Conservation (phyloP, 345 rosid species). For the Cardamine occulta region DNA sequence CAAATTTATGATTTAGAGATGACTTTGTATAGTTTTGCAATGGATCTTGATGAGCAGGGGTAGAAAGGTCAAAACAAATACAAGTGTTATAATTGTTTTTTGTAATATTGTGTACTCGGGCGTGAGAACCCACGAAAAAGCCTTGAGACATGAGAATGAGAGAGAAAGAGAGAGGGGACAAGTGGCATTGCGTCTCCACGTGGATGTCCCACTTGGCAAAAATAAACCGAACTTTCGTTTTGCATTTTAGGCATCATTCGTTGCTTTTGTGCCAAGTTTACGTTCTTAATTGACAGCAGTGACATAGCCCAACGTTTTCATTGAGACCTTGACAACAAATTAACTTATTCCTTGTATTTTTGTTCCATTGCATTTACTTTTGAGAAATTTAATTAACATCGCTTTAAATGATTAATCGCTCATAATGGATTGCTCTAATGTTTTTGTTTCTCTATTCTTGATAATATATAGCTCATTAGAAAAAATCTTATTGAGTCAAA, state of each 20-base stretch:
- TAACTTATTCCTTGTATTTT: not conserved
- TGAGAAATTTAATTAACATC: not conserved
- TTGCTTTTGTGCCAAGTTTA: constrained; percentile 24
- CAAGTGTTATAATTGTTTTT: too few relatives aligned
- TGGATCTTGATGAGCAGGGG: constrained; percentile 16
- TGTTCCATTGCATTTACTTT: not conserved
- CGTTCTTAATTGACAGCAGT: not conserved
- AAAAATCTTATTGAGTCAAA: too few relatives aligned
- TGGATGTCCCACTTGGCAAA: constrained; percentile 44
- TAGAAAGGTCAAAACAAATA: constrained; percentile 15
- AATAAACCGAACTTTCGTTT: constrained; percentile 1
- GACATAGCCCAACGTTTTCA: constrained; percentile 3
- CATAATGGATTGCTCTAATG: not conserved
- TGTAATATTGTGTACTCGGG: constrained; percentile 18
- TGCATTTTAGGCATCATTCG: constrained; percentile 13
- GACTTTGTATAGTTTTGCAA: not conserved
- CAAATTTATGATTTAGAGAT: not conserved
- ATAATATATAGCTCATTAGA: too few relatives aligned
- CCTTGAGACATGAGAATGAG: not conserved
- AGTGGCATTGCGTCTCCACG: constrained; percentile 41
- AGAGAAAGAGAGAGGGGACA: constrained; percentile 17
- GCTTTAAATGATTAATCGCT: not conserved
- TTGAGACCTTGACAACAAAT: not conserved
- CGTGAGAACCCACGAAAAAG: constrained; percentile 37
- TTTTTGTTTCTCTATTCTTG: not conserved